These are phyloP conservation scores for Aureobasidium subglaciale DNA, from an alignment of 2,329 filamentous ascomycete genomes.

Conservation along the genomic window DNA sequence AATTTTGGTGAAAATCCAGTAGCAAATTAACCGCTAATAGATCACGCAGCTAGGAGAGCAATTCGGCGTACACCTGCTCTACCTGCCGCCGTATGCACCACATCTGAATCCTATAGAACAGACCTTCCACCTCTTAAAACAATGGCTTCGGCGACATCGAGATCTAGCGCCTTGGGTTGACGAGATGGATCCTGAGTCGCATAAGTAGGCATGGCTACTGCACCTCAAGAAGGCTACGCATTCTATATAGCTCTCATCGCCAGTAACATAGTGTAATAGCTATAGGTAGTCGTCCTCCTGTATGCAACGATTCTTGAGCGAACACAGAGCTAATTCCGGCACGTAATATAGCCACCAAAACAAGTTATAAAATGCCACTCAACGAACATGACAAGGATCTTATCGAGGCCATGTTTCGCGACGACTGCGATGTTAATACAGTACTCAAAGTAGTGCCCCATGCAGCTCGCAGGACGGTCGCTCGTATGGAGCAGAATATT, in stretches of 20 bases:
- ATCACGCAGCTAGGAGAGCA: background rate
- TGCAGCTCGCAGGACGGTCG: background rate
- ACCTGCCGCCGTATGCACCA: background rate
- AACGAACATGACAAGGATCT: background rate
- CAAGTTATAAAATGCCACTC: background rate
- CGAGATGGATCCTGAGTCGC: background rate
- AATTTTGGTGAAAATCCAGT: background rate
- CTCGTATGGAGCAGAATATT: background rate
- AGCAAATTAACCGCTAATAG: background rate
- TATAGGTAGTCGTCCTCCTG: background rate
- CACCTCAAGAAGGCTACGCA: background rate
- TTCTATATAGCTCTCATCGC: no score
- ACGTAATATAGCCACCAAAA: background rate
- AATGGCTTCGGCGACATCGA: background rate
- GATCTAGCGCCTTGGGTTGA: background rate
- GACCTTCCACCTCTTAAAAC: conserved; percentile 2
- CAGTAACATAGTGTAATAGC: no score
- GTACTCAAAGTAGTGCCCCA: background rate
- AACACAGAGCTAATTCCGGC: background rate
- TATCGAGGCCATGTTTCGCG: background rate
- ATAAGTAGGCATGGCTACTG: background rate
- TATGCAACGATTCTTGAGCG: background rate
- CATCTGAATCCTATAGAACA: background rate
- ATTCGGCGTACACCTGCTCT: background rate
- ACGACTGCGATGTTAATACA: background rate